A percentile compares a stretch with the other conserved stretches of the same genome.
Evolutionary conservation across 805 yeast genomes (phyloP).

Genomic region (Metschnikowia aberdeeniae): DNA sequence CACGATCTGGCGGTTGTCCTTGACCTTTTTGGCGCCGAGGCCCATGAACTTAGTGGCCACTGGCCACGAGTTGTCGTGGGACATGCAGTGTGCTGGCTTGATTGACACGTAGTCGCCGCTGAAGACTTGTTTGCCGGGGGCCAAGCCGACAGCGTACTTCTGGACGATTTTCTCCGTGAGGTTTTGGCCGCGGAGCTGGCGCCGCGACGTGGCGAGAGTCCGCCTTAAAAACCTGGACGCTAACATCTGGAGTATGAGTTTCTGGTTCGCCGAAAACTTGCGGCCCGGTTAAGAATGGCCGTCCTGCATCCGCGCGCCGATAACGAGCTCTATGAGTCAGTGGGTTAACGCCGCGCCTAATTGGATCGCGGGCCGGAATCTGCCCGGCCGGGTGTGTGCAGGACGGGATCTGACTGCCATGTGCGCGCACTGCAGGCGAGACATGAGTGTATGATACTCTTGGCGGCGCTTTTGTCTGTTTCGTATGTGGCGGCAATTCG

Average conservation of each 20-base stretch:
- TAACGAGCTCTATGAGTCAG: conserved; percentile 21
- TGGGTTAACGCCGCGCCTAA: conserved; percentile 14
- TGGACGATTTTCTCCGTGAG: conserved; percentile 95
- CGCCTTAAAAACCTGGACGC: conserved; percentile 7
- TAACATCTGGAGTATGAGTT: conserved; percentile 6
- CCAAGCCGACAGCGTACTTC: conserved; percentile 81
- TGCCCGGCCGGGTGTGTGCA: not conserved
- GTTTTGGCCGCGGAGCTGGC: conserved; percentile 57
- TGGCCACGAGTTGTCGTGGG: conserved; percentile 99
- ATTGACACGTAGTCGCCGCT: conserved; percentile 95
- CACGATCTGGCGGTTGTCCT: conserved; percentile 86
- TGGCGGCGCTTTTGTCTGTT: conserved; percentile 35
- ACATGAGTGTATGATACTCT: not conserved
- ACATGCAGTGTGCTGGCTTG: conserved; percentile 96
- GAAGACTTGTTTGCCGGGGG: conserved; percentile 69
- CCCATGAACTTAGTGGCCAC: conserved; percentile 96
- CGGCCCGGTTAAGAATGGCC: not conserved
- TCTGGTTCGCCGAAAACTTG: conserved; percentile 3
- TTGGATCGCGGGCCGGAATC: conserved; percentile 11
- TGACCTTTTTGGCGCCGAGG: conserved; percentile 80
- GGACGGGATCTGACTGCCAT: not conserved
- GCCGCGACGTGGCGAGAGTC: conserved; percentile 16
- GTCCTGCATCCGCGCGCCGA: conserved; percentile 12
- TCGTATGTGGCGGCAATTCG: conserved; percentile 47
- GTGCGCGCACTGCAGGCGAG: no score